phyloP scores from a whole-genome alignment of 2,329 filamentous ascomycete species.

The Colletotrichum karsti region DNA sequence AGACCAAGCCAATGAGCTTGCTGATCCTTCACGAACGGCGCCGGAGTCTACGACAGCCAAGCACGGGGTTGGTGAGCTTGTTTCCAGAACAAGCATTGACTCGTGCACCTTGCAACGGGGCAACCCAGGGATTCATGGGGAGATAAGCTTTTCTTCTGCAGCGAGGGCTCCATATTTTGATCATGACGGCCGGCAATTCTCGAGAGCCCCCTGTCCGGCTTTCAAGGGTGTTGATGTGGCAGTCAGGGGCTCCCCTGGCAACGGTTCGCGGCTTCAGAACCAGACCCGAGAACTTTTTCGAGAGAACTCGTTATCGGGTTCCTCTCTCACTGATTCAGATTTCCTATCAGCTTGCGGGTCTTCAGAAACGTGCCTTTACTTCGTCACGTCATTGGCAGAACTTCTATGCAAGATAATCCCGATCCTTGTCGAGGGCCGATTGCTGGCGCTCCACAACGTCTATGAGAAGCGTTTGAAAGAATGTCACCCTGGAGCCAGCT shows the following conservation, averaged over 20 bases:
- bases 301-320: not conserved
- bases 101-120: not conserved
- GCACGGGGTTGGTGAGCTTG: conserved; percentile 2
- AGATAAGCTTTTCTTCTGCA: conserved; percentile 16
- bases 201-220: not conserved
- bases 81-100: conserved; percentile 20
- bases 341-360: not conserved
- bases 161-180: not conserved
- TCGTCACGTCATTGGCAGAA: conserved; percentile 10
- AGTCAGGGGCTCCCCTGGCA: not conserved
- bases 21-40: not conserved
- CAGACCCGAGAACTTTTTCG: not conserved
- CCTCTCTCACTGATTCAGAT: not conserved
- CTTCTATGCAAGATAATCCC: not conserved
- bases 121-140: not conserved
- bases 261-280: not conserved
- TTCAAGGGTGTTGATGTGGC: not conserved
- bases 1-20: not conserved
- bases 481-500: not conserved
- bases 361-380: not conserved
- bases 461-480: not conserved
- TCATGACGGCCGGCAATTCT: not conserved
- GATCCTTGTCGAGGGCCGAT: not conserved
- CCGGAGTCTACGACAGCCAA: not conserved
- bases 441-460: not conserved